A percentile compares a stretch with the other conserved stretches of the same genome.
These are phyloP conservation scores for Phytopythium helicoides DNA, from an alignment of 352 stramenopile genomes.

Conservation along the genomic window DNA sequence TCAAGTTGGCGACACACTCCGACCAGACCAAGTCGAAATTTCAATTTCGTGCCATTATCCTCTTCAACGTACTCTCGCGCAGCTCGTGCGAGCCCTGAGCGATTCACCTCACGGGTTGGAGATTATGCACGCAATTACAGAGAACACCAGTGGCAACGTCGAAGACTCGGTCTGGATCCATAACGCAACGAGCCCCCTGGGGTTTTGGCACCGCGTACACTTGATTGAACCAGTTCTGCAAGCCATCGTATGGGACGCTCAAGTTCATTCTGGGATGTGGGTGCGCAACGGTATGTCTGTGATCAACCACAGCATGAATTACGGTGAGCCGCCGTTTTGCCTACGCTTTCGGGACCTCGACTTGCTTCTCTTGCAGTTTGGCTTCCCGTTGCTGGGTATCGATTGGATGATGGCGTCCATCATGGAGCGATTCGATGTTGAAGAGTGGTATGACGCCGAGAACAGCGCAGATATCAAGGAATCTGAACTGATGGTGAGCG, in stretches of 20 bases:
- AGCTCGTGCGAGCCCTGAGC: slow-evolving; percentile 68
- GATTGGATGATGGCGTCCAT: slow-evolving; percentile 82
- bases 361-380: slow-evolving; percentile 77
- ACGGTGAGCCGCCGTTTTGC: slow-evolving; percentile 86
- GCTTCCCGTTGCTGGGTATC: slow-evolving; percentile 65
- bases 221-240: slow-evolving; percentile 76
- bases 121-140: slow-evolving; percentile 55
- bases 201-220: slow-evolving; percentile 81
- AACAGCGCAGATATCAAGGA: slow-evolving; percentile 45
- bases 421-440: slow-evolving; percentile 62
- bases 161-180: slow-evolving; percentile 58
- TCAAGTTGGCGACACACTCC: slow-evolving; percentile 50
- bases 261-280: slow-evolving; percentile 83
- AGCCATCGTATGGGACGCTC: slow-evolving; percentile 85
- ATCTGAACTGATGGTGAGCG: slow-evolving; percentile 72
- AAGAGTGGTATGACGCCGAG: slow-evolving; percentile 51
- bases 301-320: slow-evolving; percentile 90
- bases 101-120: slow-evolving; percentile 55
- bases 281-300: slow-evolving; percentile 83
- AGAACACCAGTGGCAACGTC: slow-evolving; percentile 18
- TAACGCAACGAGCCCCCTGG: slow-evolving; percentile 47
- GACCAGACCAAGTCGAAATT: slow-evolving; percentile 53
- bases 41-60: slow-evolving; percentile 79
- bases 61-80: slow-evolving; percentile 70
- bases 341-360: slow-evolving; percentile 81